Percentiles rank a stretch among this genome's conserved stretches.
These are phyloP conservation scores for Scleroderma citrinum DNA, from an alignment of 768 basidiomycete species.

Conservation along the genomic window DNA sequence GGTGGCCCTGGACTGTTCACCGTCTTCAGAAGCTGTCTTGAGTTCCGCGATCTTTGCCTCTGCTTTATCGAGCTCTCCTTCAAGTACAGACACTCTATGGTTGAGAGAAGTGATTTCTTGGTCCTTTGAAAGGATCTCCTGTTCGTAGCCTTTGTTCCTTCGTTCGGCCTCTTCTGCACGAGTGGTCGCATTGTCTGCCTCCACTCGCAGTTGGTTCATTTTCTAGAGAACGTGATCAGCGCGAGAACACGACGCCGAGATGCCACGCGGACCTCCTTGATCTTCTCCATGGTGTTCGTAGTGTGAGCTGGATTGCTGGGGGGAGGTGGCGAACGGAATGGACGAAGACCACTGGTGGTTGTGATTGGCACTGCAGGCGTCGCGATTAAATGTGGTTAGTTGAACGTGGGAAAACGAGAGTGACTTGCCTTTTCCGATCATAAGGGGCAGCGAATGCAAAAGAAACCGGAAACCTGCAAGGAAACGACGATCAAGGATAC, in stretches of 20 bases:
- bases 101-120: slow-evolving; percentile 80
- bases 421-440: slow-evolving; percentile 31
- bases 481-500: too few species aligned
- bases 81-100: slow-evolving; percentile 61
- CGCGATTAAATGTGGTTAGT: slow-evolving; percentile 18
- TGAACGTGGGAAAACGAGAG: slow-evolving; percentile 29
- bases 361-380: not conserved
- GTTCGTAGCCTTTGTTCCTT: slow-evolving; percentile 75
- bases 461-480: not conserved
- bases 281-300: slow-evolving; percentile 42
- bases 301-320: slow-evolving; percentile 6
- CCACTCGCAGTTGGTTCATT: slow-evolving; percentile 69
- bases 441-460: slow-evolving; percentile 7
- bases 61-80: slow-evolving; percentile 62
- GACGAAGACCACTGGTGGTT: slow-evolving; percentile 8
- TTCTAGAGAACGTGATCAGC: slow-evolving; percentile 38
- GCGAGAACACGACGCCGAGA: not conserved
- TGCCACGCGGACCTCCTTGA: slow-evolving; percentile 35
- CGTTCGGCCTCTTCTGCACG: slow-evolving; percentile 88
- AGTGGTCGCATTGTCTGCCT: slow-evolving; percentile 74
- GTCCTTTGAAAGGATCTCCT: slow-evolving; percentile 70
- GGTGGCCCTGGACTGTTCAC: slow-evolving; percentile 61
- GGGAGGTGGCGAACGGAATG: slow-evolving; percentile 5
- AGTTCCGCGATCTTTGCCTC: slow-evolving; percentile 60
- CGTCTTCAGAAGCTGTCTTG: slow-evolving; percentile 62